Evolutionary conservation across 108 stramenopile species (phyloP).

Genomic region (Aurantiochytrium sp.): DNA sequence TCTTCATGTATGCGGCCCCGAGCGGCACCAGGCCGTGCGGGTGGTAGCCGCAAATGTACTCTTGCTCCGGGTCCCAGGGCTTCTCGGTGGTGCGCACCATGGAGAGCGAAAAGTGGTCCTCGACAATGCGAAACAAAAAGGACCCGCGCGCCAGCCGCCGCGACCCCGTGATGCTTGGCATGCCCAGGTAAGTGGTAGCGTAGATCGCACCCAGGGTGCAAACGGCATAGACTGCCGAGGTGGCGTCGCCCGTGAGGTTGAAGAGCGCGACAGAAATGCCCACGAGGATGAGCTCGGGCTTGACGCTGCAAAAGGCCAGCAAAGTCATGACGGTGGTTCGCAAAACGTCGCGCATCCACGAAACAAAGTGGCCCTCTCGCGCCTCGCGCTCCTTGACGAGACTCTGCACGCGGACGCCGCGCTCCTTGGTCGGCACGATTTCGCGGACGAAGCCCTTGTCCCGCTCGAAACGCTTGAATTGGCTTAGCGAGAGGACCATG

Average conservation of each 20-base stretch:
- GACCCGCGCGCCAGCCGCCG: not conserved
- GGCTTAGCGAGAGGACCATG: not conserved
- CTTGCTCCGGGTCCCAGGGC: not conserved
- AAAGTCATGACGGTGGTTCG: not conserved
- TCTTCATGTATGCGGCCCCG: slow-evolving; percentile 11
- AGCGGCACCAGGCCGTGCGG: not conserved
- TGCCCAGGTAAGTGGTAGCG: not conserved
- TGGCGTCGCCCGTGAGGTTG: not conserved
- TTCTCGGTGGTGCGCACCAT: not conserved
- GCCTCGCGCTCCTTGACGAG: not conserved
- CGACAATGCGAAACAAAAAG: not conserved
- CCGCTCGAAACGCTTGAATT: not conserved
- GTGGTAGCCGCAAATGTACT: slow-evolving; percentile 20
- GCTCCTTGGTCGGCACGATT: not conserved
- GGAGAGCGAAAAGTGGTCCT: not conserved
- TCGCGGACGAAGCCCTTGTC: not conserved
- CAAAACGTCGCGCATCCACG: not conserved
- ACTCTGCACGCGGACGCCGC: not conserved
- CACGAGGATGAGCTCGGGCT: not conserved
- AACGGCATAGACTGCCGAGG: not conserved
- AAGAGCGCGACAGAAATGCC: not conserved
- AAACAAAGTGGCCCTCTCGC: not conserved
- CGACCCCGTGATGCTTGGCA: not conserved
- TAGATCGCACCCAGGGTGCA: not conserved
- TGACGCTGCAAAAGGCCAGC: not conserved